These are phyloP conservation scores for Clavispora vitiphila DNA, from an alignment of 805 yeast genomes.

Conservation along the genomic window DNA sequence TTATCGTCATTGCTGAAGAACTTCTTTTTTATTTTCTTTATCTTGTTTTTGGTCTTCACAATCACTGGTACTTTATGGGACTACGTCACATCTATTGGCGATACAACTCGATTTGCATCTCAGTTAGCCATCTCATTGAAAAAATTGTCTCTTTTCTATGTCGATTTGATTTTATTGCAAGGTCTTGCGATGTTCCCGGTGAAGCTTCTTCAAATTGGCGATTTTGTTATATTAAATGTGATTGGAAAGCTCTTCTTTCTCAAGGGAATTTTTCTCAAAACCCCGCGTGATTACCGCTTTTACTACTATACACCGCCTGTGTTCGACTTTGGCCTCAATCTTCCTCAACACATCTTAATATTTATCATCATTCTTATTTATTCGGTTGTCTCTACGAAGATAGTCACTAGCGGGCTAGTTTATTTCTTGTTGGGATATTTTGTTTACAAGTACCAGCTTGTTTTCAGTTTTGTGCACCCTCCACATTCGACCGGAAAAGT, in stretches of 20 bases:
- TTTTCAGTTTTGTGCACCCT: constrained; percentile 58
- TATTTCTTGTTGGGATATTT: constrained; percentile 54
- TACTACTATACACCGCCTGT: constrained; percentile 53
- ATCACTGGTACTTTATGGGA: constrained; percentile 59
- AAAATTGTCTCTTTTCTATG: constrained; percentile 49
- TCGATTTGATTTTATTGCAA: constrained; percentile 61
- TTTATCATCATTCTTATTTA: constrained; percentile 55
- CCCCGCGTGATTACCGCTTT: constrained; percentile 49
- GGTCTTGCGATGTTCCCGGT: constrained; percentile 64
- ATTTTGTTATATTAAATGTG: constrained; percentile 42
- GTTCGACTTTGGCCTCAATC: constrained; percentile 55
- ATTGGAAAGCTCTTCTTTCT: constrained; percentile 34
- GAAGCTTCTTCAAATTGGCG: constrained; percentile 51
- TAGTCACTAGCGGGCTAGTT: constrained; percentile 52
- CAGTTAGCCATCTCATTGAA: constrained; percentile 50
- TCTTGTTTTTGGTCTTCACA: constrained; percentile 56
- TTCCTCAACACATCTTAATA: constrained; percentile 58
- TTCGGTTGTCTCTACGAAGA: constrained; percentile 57
- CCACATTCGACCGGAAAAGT: constrained; percentile 64
- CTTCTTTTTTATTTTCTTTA: constrained; percentile 56
- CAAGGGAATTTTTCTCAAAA: constrained; percentile 35
- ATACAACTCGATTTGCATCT: constrained; percentile 55
- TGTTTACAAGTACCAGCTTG: constrained; percentile 58
- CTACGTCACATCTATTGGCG: constrained; percentile 52
- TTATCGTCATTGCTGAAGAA: constrained; percentile 53